Percentiles rank a stretch among this genome's conserved stretches.
These are phyloP conservation scores for Rutstroemia sp. DNA, from an alignment of 2,329 filamentous ascomycete genomes.

Conservation along the genomic window DNA sequence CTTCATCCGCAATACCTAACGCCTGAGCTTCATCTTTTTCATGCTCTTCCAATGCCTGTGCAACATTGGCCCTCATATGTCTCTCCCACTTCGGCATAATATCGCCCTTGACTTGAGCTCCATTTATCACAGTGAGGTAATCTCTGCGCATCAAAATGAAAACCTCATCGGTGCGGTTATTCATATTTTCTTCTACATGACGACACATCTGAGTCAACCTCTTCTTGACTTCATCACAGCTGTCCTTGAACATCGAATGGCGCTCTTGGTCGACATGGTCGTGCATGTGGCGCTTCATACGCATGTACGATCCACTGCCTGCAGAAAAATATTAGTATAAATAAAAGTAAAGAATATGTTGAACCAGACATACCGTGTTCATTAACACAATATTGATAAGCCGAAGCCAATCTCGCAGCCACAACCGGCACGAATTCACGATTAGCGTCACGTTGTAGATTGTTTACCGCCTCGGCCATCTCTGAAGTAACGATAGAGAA, in stretches of 20 bases:
- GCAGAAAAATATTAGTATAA: background rate
- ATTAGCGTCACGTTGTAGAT: constrained; percentile 43
- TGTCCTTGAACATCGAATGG: constrained; percentile 42
- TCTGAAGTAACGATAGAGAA: constrained; percentile 32
- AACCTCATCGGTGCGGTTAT: constrained; percentile 26
- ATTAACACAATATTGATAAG: constrained; percentile 38
- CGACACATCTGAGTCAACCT: constrained; percentile 34
- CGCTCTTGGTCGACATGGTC: constrained; percentile 35
- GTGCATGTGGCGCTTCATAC: constrained; percentile 46
- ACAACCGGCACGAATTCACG: constrained; percentile 46
- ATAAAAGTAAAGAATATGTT: background rate
- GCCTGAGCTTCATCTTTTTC: background rate
- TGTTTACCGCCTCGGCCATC: constrained; percentile 34
- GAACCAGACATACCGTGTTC: constrained; percentile 34
- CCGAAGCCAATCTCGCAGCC: constrained; percentile 35
- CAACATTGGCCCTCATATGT: constrained; percentile 12
- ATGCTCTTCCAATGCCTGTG: background rate
- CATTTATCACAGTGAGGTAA: constrained; percentile 27
- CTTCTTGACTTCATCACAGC: constrained; percentile 34
- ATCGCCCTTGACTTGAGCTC: constrained; percentile 19
- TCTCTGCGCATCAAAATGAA: constrained; percentile 28
- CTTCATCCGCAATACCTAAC: background rate
- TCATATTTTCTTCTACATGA: constrained; percentile 21
- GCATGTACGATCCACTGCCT: constrained; percentile 38
- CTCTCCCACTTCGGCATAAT: constrained; percentile 21